Evolutionary conservation across 257 asterid genomes (phyloP).

Genomic region (Oldenlandia corymbosa): DNA sequence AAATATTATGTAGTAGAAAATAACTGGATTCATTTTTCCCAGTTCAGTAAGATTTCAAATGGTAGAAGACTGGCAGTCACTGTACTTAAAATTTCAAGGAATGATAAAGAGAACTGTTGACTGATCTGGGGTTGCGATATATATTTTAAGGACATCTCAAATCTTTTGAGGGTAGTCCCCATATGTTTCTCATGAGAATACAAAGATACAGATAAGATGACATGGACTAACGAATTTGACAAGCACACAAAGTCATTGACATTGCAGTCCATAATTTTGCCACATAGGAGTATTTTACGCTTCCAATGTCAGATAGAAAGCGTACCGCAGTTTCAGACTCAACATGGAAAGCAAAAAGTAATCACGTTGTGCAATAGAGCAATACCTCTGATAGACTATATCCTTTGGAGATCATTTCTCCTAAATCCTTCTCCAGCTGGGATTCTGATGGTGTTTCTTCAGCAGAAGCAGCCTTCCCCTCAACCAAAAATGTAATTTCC

Average conservation of each 20-base stretch:
- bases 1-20: background rate
- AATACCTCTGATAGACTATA: slow-evolving; percentile 79
- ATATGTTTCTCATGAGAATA: background rate
- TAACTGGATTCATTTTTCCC: background rate
- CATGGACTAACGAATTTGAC: background rate
- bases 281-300: background rate
- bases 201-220: background rate
- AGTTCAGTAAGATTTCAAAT: background rate
- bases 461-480: slow-evolving; percentile 42
- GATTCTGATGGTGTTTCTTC: slow-evolving; percentile 61
- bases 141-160: too few relatives aligned
- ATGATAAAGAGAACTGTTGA: background rate
- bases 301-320: background rate
- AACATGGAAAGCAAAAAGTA: background rate
- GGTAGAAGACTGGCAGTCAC: background rate
- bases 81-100: background rate
- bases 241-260: background rate
- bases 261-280: background rate
- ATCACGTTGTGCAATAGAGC: slow-evolving; percentile 10
- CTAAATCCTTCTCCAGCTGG: slow-evolving; percentile 68
- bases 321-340: background rate
- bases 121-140: background rate
- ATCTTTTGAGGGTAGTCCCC: background rate
- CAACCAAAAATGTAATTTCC: slow-evolving; percentile 82
- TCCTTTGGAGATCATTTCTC: slow-evolving; percentile 63